Percentiles rank a stretch among this genome's conserved stretches.
These are phyloP conservation scores for Penicillium tannophilum DNA, from an alignment of 495 filamentous ascomycete genomes.

Conservation along the genomic window DNA sequence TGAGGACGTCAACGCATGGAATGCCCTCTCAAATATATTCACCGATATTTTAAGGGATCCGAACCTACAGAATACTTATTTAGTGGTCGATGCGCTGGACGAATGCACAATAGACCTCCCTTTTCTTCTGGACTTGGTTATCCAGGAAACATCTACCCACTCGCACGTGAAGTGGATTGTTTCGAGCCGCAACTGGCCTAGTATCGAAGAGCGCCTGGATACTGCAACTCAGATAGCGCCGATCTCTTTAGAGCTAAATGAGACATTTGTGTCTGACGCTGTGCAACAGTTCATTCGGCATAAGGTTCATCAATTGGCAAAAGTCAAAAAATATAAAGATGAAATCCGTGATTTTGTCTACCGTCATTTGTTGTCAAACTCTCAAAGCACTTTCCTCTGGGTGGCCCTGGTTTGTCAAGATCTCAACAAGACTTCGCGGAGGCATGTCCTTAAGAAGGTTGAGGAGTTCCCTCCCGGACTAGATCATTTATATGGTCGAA, in stretches of 20 bases:
- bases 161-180: slow-evolving; percentile 6
- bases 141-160: not conserved
- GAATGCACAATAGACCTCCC: not conserved
- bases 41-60: slow-evolving; percentile 1
- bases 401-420: slow-evolving; percentile 6
- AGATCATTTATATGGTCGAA: not conserved
- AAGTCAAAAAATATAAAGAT: slow-evolving; percentile 5
- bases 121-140: slow-evolving; percentile 4
- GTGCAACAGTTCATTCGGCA: slow-evolving; percentile 3
- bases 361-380: slow-evolving; percentile 34
- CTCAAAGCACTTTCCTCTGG: slow-evolving; percentile 7
- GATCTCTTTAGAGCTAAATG: slow-evolving; percentile 8
- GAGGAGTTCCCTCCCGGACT: slow-evolving; percentile 7
- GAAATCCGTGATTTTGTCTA: slow-evolving; percentile 47
- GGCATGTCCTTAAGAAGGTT: slow-evolving; percentile 4
- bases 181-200: slow-evolving; percentile 6
- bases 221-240: not conserved
- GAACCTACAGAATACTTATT: not conserved
- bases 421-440: not conserved
- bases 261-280: slow-evolving; percentile 3
- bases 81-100: slow-evolving; percentile 1
- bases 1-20: slow-evolving; percentile 5
- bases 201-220: slow-evolving; percentile 3
- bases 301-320: not conserved
- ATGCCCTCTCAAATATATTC: slow-evolving; percentile 3